Percentiles rank a stretch among this genome's conserved stretches.
phyloP scores from a whole-genome alignment of 2,329 filamentous ascomycete species.

The Cladosporium sp. region DNA sequence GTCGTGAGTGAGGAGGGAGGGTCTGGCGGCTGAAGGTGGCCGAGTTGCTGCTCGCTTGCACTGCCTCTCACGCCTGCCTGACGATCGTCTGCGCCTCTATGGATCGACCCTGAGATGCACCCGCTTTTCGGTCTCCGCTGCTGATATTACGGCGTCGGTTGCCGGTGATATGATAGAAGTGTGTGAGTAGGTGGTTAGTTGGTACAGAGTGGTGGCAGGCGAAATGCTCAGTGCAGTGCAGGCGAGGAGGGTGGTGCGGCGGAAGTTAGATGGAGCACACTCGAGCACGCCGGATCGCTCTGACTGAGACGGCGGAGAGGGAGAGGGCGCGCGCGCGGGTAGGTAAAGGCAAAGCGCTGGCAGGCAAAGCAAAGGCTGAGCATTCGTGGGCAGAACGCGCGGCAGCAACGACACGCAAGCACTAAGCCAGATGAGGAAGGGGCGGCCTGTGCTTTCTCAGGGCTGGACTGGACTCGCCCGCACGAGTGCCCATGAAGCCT shows the following conservation, averaged over 20 bases:
- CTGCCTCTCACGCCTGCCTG: conserved; percentile 16
- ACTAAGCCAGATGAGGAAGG: background rate
- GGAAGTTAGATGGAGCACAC: background rate
- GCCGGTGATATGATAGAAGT: background rate
- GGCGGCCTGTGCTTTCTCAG: background rate
- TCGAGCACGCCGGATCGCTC: background rate
- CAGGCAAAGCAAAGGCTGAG: background rate
- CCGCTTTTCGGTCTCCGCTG: conserved; percentile 10
- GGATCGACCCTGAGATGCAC: conserved; percentile 16
- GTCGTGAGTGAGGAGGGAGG: conserved; percentile 4
- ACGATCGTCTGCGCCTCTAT: conserved; percentile 18
- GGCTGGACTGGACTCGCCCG: background rate
- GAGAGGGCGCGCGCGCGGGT: background rate
- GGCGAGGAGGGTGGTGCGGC: background rate
- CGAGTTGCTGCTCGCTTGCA: conserved; percentile 10
- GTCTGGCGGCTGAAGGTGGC: conserved; percentile 14
- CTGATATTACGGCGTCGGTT: background rate
- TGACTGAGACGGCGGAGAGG: background rate
- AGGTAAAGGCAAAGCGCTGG: background rate
- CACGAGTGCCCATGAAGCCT: background rate
- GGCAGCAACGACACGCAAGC: background rate
- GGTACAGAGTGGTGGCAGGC: background rate
- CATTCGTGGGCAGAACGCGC: background rate
- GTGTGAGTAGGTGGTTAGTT: background rate
- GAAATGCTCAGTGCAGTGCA: background rate